Evolutionary conservation across 2,329 filamentous ascomycete species (phyloP), one percentile per base, ranked within the genome.

Genomic region (Sordariomycetes sp.): DNA sequence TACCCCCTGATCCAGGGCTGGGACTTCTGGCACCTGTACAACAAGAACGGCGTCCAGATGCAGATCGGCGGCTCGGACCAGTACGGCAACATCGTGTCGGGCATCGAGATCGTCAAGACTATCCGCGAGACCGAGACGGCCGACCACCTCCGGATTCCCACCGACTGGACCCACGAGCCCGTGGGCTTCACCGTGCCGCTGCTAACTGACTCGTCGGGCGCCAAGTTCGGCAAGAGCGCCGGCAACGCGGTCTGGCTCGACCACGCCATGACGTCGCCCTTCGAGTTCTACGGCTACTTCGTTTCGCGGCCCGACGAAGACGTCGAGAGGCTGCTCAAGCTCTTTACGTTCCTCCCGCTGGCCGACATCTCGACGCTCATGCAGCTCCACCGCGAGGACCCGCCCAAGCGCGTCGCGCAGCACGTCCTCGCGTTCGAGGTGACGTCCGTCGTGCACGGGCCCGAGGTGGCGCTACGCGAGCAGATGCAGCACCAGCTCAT

Each of bases 1-100:
- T 99, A 99, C 66, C 94, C 95, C 1, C 73, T 99, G 17, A 82
- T 97, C 64, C 94, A 99, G 68, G 90, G 87, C 24, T 97, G 91
- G 87, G 94, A 99, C 69, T 99, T 91, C 82, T 97, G 89, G 89
- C 79, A 88, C 63, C 79, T 97, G 73, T 95, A 88, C 70, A 69
- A 64, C 60, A 78, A 81, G 53, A 76, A 78, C 25, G 79, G 79
- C 53, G 77, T 90, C 10, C 86, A 91, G 66, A 80, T 97, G 67
- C 90, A 99, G 71, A 89, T 99, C 56, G 94, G 94, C 59, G 94
- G 94, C 45, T 90, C 90, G 7, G 94, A 99, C 67, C 94, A 99
- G 72, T 97, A 86, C 67, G 94, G 94, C 61, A 99, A 99, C 71
- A 97, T 99, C 62, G 80, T 95, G 32, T 85, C 91, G 13, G 94